Evolutionary conservation across 257 asterid genomes (phyloP).

Genomic region (Haberlea rhodopensis): DNA sequence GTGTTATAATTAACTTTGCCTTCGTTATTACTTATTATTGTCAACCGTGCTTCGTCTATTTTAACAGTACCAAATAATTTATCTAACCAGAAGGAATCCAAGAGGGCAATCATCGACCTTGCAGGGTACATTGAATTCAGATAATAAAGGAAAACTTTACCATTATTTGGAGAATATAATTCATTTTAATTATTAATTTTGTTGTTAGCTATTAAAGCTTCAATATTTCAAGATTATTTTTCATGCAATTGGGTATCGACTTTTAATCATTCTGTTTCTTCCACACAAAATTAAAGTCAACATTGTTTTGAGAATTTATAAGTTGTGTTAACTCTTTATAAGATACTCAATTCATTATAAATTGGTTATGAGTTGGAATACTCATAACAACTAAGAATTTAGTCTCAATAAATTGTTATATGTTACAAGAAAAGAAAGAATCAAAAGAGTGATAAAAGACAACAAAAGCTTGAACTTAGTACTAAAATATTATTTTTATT

Average conservation of each 20-base stretch:
- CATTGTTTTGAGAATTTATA: too few species aligned
- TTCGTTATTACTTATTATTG: neutral
- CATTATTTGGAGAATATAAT: neutral
- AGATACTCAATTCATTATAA: too few species aligned
- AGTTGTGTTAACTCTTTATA: too few species aligned
- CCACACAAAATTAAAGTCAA: too few species aligned
- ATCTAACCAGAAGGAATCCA: neutral
- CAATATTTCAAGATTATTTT: too few species aligned
- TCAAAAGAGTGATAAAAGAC: neutral
- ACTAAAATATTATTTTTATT: constrained; percentile 16
- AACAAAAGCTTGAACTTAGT: neutral
- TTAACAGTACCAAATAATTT: neutral
- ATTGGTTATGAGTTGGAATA: too few species aligned
- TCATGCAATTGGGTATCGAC: too few species aligned
- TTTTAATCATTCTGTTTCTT: too few species aligned
- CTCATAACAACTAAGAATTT: too few species aligned
- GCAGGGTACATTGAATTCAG: neutral
- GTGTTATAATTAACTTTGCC: neutral
- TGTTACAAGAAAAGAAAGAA: neutral
- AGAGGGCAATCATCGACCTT: neutral
- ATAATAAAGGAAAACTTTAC: neutral
- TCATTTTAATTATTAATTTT: too few species aligned
- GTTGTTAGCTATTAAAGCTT: too few species aligned
- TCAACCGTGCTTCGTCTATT: neutral
- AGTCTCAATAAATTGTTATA: too few species aligned